These are phyloP conservation scores for Yamadazyma sp. DNA, from an alignment of 1,139 yeast genomes.

Conservation along the genomic window DNA sequence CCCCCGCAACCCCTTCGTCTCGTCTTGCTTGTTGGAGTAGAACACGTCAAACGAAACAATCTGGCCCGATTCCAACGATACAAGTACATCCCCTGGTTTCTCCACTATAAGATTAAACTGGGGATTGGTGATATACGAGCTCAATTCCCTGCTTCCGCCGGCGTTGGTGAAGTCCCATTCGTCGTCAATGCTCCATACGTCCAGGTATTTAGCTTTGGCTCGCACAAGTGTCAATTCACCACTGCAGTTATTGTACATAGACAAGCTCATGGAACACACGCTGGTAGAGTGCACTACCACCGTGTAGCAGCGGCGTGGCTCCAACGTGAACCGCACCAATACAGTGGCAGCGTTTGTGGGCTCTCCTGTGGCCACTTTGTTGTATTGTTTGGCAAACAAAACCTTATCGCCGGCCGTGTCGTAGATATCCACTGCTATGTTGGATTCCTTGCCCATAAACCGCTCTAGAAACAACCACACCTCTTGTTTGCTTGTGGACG, in stretches of 20 bases:
- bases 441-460: slow-evolving; percentile 22
- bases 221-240: slow-evolving; percentile 23
- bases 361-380: slow-evolving; percentile 19
- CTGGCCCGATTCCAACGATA: slow-evolving; percentile 24
- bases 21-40: slow-evolving; percentile 22
- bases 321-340: slow-evolving; percentile 25
- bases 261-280: slow-evolving; percentile 36
- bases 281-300: slow-evolving; percentile 25
- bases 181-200: slow-evolving; percentile 28
- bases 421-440: slow-evolving; percentile 32
- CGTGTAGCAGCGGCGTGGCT: slow-evolving; percentile 25
- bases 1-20: slow-evolving; percentile 20
- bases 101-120: slow-evolving; percentile 44
- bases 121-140: slow-evolving; percentile 60
- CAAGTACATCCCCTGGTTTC: slow-evolving; percentile 17
- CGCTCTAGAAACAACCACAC: slow-evolving; percentile 55
- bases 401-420: slow-evolving; percentile 35
- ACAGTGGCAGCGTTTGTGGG: slow-evolving; percentile 31
- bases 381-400: slow-evolving; percentile 28
- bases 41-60: slow-evolving; percentile 46
- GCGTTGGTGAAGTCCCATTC: slow-evolving; percentile 48
- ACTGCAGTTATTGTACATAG: slow-evolving; percentile 30
- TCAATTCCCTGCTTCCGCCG: slow-evolving; percentile 60
- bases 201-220: slow-evolving; percentile 22
- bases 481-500: slow-evolving; percentile 23